Percentiles rank a stretch among this genome's conserved stretches.
Conservation (phyloP, 1,284 basidiomycete species). For the Veloboletus limbatus region DNA sequence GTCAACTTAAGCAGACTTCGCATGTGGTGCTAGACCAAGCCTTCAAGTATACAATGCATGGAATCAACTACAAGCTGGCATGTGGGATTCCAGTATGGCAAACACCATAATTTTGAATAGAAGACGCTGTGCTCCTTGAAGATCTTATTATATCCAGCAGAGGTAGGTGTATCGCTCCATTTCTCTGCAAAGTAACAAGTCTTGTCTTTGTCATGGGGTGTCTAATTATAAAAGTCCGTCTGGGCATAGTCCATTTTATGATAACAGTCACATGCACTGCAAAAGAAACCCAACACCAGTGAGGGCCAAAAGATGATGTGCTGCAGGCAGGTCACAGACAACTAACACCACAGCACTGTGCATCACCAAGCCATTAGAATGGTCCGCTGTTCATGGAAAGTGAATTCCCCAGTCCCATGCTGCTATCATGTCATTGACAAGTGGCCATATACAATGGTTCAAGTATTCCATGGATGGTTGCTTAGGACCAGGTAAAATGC, state of each 20-base stretch:
- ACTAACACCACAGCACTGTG: slow-evolving; percentile 3
- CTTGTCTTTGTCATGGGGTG: too few relatives aligned
- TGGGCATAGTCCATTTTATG: slow-evolving; percentile 9
- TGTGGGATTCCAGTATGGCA: too few relatives aligned
- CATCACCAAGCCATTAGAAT: not conserved
- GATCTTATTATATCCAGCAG: too few relatives aligned
- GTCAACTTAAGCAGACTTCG: not conserved
- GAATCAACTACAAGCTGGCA: too few relatives aligned
- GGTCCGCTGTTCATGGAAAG: slow-evolving; percentile 3
- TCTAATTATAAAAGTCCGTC: too few relatives aligned
- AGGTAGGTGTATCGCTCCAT: too few relatives aligned
- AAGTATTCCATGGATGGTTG: slow-evolving; percentile 13
- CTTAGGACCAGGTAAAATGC: slow-evolving; percentile 11
- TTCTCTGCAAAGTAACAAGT: too few relatives aligned
- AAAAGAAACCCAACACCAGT: slow-evolving; percentile 7
- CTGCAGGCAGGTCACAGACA: slow-evolving; percentile 11
- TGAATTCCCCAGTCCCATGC: slow-evolving; percentile 11
- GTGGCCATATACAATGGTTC: slow-evolving; percentile 14
- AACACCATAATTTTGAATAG: too few relatives aligned
- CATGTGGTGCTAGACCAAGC: not conserved
- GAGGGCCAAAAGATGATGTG: slow-evolving; percentile 5
- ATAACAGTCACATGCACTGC: slow-evolving; percentile 10
- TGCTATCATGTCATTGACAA: slow-evolving; percentile 3
- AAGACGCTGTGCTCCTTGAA: too few relatives aligned
- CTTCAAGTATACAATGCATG: too few relatives aligned